These are phyloP conservation scores for Boletellus sp. DNA, from an alignment of 768 basidiomycete species.

Conservation along the genomic window DNA sequence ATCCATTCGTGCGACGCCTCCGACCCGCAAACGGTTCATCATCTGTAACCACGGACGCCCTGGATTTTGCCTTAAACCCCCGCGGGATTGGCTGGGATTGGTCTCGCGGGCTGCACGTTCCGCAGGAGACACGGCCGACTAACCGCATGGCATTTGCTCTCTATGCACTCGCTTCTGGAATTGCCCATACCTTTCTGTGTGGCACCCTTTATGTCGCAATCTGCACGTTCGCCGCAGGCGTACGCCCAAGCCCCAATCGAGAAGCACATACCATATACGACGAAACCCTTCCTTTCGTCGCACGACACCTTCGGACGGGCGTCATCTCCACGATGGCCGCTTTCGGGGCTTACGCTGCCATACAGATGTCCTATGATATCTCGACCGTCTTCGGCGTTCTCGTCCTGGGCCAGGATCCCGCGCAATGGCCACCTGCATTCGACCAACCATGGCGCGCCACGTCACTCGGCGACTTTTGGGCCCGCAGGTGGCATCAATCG, in stretches of 20 bases:
- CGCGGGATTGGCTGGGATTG: conserved; percentile 62
- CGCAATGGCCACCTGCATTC: background rate
- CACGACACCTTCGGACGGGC: background rate
- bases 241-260: too few species aligned
- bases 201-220: too few species aligned
- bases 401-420: background rate
- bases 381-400: background rate
- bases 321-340: background rate
- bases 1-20: conserved; percentile 12
- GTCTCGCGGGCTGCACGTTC: conserved; percentile 33
- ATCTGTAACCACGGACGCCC: conserved; percentile 33
- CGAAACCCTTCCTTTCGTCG: background rate
- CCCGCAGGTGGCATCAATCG: background rate
- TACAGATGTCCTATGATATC: background rate
- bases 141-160: conserved; percentile 37
- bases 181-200: conserved; percentile 5
- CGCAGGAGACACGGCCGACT: conserved; percentile 39
- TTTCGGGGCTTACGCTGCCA: background rate
- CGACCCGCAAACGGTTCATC: conserved; percentile 2
- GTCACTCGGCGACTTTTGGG: background rate
- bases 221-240: too few species aligned
- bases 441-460: background rate
- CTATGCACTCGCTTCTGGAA: conserved; percentile 32
- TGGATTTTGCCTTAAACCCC: conserved; percentile 48
- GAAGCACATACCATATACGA: too few species aligned